Evolutionary conservation across 371 early-diverging fungal genomes (phyloP), one percentile per base, ranked within the genome.

Genomic region (Funneliformis caledonium): DNA sequence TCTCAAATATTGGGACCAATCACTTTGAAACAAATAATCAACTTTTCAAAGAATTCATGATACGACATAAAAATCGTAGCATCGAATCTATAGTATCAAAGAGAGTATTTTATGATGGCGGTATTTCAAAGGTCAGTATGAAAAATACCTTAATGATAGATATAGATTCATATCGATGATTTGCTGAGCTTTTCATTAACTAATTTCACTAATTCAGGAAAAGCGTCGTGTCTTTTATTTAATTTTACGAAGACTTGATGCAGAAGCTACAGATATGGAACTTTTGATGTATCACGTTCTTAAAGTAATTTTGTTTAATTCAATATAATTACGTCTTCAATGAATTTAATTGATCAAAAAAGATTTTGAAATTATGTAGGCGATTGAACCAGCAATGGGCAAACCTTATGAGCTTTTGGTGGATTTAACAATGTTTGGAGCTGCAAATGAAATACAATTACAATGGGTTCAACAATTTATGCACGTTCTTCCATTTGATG

Each of bases 231-330:
- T 97, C 11, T 88, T 96, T 72, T 97, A 97, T 85, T 93, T 92
- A 82, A 94, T 97, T 74, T 90, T 93, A 45, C 89, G 96, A 65
- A 88, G 95, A 52, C 83, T 97, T 42, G 86, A 90, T 77, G 87
- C 93, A 60, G 94, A 96, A 50, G 88, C 88, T 59, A 88, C 94
- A 60, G 96, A 97, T 86, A 93, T 96, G 86, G 96, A 97, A 45
- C 83, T 95, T 19, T 84, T 96, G 50, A 91, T 92, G 80, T 90
- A 92, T 81, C 91, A 92, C 75, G 85, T 93, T 56, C 86, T 95
- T 81, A 92, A 93, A 83, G 93, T 91, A 87, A 85, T 82, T 78
- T 48, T 65, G n/a, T 19, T 4, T 47, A 82, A 19, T 59, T 43
- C 19, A 76, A 16, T 1, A 19, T 26, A 37, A 60, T 50, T 14